These are phyloP conservation scores for Backusella tarrabulga DNA, from an alignment of 192 early-diverging fungal species.

Conservation along the genomic window DNA sequence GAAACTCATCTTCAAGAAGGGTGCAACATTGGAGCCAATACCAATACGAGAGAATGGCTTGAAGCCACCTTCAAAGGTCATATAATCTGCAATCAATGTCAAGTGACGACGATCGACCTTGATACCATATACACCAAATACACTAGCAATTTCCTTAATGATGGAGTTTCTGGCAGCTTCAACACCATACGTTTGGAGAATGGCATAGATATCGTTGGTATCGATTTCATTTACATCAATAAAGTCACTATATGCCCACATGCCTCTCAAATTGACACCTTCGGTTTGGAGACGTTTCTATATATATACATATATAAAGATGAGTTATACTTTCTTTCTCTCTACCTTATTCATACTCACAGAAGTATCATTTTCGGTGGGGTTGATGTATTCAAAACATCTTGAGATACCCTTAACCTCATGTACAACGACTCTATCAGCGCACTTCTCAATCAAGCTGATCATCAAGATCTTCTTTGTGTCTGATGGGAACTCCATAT, in stretches of 20 bases:
- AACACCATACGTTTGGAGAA: conserved; percentile 93
- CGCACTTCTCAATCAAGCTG: conserved; percentile 76
- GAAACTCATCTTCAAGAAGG: conserved; percentile 98
- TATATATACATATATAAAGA: neutral
- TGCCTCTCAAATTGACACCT: conserved; percentile 87
- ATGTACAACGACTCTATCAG: conserved; percentile 71
- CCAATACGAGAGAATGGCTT: conserved; percentile 98
- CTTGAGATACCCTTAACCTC: conserved; percentile 83
- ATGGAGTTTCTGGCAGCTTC: conserved; percentile 94
- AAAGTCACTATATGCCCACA: conserved; percentile 79
- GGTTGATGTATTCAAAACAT: conserved; percentile 80
- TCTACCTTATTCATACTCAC: conserved; percentile 30
- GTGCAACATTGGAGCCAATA: conserved; percentile 87
- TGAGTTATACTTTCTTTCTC: neutral
- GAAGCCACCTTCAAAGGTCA: conserved; percentile 99
- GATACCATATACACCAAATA: conserved; percentile 95
- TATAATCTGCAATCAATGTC: conserved; percentile 96
- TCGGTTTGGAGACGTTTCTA: conserved; percentile 75
- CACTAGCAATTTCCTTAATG: conserved; percentile 86
- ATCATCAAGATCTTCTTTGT: conserved; percentile 97
- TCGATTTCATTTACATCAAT: conserved; percentile 87
- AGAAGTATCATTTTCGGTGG: conserved; percentile 74
- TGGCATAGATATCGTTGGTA: conserved; percentile 97
- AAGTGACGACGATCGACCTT: conserved; percentile 93
- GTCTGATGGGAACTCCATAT: conserved; percentile 81